Conservation (phyloP, 306 rosid genomes). For the Canavalia ensiformis region DNA sequence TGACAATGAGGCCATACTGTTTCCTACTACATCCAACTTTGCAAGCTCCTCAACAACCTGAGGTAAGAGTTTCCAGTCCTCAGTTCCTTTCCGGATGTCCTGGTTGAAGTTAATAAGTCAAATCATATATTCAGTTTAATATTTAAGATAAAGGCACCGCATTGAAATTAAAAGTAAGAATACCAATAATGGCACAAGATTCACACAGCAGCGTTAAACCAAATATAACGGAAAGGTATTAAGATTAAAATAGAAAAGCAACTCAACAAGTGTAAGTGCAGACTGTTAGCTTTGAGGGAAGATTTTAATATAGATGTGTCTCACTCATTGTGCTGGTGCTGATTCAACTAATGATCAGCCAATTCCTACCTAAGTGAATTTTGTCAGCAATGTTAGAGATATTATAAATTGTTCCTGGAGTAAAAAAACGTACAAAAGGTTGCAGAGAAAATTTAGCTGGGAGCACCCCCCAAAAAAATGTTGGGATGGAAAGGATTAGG, state of each 20-base stretch:
- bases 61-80: conserved; percentile 84
- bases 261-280: conserved; percentile 12
- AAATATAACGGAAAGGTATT: neutral
- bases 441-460: conserved; percentile 3
- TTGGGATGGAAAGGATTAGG: neutral
- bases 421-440: neutral
- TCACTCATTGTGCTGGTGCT: neutral
- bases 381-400: neutral
- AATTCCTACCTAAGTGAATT: conserved; percentile 4
- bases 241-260: conserved; percentile 25
- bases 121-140: conserved; percentile 15
- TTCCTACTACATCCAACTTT: conserved; percentile 55
- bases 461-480: neutral
- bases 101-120: conserved; percentile 45
- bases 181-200: neutral
- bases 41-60: conserved; percentile 83
- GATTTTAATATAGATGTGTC: neutral
- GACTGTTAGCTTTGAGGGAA: conserved; percentile 6
- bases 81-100: conserved; percentile 71
- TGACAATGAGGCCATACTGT: conserved; percentile 51
- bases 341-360: conserved; percentile 18
- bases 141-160: conserved; percentile 11
- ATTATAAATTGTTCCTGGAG: neutral
- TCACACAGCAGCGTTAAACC: conserved; percentile 17
- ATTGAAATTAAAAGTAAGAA: conserved; percentile 40